These are phyloP conservation scores for Fraxinus pennsylvanica DNA, from an alignment of 257 asterid genomes.

Conservation along the genomic window DNA sequence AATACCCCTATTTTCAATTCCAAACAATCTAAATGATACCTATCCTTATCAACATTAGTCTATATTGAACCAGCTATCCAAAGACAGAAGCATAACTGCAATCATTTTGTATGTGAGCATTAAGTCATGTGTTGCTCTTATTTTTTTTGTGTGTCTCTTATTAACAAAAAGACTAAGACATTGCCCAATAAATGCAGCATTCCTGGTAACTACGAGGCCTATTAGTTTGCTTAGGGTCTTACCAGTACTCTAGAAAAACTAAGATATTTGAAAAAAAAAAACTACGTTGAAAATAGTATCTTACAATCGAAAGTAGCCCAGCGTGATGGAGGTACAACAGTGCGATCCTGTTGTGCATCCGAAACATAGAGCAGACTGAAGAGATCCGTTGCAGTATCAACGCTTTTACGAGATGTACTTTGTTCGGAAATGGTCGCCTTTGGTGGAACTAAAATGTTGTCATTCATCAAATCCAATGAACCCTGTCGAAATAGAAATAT, in stretches of 20 bases:
- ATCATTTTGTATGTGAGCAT: neutral
- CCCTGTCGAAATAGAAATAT: conserved; percentile 41
- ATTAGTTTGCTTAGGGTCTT: neutral
- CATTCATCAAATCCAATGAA: conserved; percentile 58
- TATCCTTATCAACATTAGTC: neutral
- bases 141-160: neutral
- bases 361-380: conserved; percentile 71
- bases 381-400: conserved; percentile 57
- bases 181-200: neutral
- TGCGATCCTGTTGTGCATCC: conserved; percentile 59
- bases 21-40: neutral
- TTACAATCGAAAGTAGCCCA: conserved; percentile 98
- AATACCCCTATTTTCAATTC: neutral
- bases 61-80: neutral
- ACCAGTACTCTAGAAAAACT: neutral
- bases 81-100: neutral
- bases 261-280: neutral
- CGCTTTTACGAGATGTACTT: conserved; percentile 32
- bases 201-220: neutral
- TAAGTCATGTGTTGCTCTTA: neutral
- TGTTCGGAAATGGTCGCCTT: conserved; percentile 18
- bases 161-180: neutral
- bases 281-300: conserved; percentile 24
- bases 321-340: conserved; percentile 83
- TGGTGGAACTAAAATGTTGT: conserved; percentile 36